Conservation (phyloP, 2,329 filamentous ascomycete species). For the Penicillium sp. region DNA sequence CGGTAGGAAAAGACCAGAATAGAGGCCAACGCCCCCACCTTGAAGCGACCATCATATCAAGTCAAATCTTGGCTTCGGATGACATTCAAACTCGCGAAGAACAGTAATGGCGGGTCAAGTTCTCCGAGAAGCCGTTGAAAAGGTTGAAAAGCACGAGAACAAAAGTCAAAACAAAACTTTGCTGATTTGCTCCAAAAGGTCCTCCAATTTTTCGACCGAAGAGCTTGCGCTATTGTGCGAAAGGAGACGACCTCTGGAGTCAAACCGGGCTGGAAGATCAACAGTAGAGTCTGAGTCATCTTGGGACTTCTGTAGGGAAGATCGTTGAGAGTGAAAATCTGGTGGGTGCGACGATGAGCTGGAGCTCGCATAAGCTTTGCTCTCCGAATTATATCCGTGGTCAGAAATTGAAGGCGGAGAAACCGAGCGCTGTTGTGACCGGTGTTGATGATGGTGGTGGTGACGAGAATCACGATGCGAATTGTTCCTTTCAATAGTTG, state of each 20-base stretch:
- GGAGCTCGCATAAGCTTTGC: not conserved
- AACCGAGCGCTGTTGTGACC: conserved; percentile 19
- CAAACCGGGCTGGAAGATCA: conserved; percentile 41
- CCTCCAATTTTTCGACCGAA: conserved; percentile 31
- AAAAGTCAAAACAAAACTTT: conserved; percentile 16
- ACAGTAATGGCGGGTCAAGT: too few relatives aligned
- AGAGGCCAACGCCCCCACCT: not conserved
- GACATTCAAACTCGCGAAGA: too few relatives aligned
- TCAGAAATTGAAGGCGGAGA: conserved; percentile 12
- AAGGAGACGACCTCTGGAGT: conserved; percentile 36
- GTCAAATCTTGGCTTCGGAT: too few relatives aligned
- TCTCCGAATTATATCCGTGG: conserved; percentile 2
- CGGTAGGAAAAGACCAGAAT: not conserved
- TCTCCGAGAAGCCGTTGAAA: too few relatives aligned
- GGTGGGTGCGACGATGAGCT: not conserved
- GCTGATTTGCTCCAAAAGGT: conserved; percentile 30
- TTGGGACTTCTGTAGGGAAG: not conserved
- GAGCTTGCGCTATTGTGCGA: conserved; percentile 28
- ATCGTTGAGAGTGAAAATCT: not conserved
- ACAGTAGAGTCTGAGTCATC: conserved; percentile 40
- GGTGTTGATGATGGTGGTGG: conserved; percentile 19
- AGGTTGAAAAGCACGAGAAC: too few relatives aligned
- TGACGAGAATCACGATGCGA: conserved; percentile 19
- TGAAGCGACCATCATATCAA: too few relatives aligned
- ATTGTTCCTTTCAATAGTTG: conserved; percentile 24